phyloP scores from a whole-genome alignment of 140 eudicot genomes.

The Eryngium alpinum region DNA sequence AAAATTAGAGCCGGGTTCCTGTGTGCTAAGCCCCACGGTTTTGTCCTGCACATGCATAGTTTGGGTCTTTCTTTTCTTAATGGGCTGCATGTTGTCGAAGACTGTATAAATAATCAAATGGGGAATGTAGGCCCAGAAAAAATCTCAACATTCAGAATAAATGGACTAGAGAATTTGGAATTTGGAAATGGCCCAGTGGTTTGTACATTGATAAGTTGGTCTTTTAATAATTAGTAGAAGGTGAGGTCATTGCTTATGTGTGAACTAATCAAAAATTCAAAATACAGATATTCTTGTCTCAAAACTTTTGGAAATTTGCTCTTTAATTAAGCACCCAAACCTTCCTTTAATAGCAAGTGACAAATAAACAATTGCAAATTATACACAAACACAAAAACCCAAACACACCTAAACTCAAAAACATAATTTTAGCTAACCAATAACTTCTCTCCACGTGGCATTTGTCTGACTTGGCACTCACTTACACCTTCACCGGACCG shows the following conservation, averaged over 20 bases:
- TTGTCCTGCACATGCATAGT: no score
- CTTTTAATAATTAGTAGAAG: neutral
- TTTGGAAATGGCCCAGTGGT: no score
- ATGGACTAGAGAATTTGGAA: no score
- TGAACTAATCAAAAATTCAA: no score
- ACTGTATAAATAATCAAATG: no score
- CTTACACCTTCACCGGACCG: constrained; percentile 21
- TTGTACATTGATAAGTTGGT: no score
- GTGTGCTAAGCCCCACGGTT: no score
- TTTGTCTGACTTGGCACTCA: constrained; percentile 24
- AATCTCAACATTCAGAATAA: no score
- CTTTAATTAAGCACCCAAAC: neutral
- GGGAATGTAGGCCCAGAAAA: no score
- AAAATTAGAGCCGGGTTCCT: no score
- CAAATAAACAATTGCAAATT: neutral
- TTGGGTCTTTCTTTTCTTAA: no score
- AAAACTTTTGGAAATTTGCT: neutral
- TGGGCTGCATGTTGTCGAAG: no score
- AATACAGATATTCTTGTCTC: neutral
- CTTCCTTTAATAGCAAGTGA: neutral
- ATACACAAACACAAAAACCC: neutral
- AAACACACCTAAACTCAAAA: neutral
- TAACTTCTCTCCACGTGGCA: constrained; percentile 32
- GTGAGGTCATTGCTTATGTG: constrained; percentile 1
- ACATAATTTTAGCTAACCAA: constrained; percentile 23